Evolutionary conservation across 139 green algal species (phyloP), one percentile per base, ranked within the genome.

Genomic region (Desmodesmus armatus): DNA sequence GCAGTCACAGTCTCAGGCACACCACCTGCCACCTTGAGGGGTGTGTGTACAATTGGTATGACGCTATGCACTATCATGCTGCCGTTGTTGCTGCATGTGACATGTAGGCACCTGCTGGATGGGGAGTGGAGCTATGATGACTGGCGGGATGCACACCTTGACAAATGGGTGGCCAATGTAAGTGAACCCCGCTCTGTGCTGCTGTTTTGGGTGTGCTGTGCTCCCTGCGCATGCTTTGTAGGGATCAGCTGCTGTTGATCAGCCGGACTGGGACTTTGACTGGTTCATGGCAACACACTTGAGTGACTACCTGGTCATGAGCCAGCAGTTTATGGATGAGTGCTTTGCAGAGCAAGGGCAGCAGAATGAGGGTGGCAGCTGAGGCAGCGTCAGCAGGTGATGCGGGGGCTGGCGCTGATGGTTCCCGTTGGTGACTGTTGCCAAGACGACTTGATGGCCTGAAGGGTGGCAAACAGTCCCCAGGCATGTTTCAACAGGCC

Each of bases 41-140:
- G n/a, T n/a, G n/a, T n/a, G n/a, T n/a, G n/a, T 33, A 78, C 9
- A 49, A 44, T 23, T 27, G 15, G 13, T 23, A 5, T 63, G 53
- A 63, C 5, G 53, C 19, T 55, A 23, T 13, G 9, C 47, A 55
- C 47, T 63, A 25, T 63, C 3, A 40, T n/a, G 9, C 47, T 55
- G 47, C 9, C 13, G 35, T 29, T 69, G 27, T 39, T 66, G 37
- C 25, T 41, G 69, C 51, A 35, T n/a, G 72, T n/a, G 19, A 29
- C 65, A 3, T 70, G 29, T 75, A 89, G 87, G 60, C 39, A 88
- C 31, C 27, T 88, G 78, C 82, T 95, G 73, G 67, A 88, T 39
- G 83, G 84, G 9, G 75, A 83, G 5, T 96, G 93, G 93, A 85
- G 89, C 82, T 93, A 92, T 23, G 84, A 96, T 0, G 82, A 84